Evolutionary conservation across 75 land plant genomes (phyloP), one percentile per base, ranked within the genome.

Genomic region (Pinus albicaulis): DNA sequence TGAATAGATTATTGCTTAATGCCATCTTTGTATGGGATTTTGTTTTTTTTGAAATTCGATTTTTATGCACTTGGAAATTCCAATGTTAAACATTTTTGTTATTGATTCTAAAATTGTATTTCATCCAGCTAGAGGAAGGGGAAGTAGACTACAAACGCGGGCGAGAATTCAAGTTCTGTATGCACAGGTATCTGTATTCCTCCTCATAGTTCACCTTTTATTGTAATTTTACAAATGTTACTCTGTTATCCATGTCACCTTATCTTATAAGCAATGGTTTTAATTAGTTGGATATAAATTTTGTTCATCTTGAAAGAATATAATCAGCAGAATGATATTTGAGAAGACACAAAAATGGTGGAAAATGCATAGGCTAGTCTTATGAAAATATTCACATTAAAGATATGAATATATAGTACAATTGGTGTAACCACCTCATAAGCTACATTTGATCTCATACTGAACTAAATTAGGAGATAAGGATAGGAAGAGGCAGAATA

Each of bases 91-190:
- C 3, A 57, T 52, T 66, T 59, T 13, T 56, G 78, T 63, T 26
- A 41, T 17, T n/a, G 36, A 14, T 58, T 15, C 56, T 3, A 17
- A 22, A 31, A 34, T 41, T 68, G 26, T n/a, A 48, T 2, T 57
- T 5, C 14, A 12, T 66, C 75, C 76, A 93, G 96, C 81, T 93
- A 70, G 98, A 94, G 81, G 98, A 94, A 85, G 98, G 98, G 44
- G 98, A 94, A 80, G 81, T 83, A 53, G 98, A 94, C 80, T 80
- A 74, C 55, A 71, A 75, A 60, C 82, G 96, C 44, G 82, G 96
- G 34, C 84, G 85, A 75, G 95, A 94, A 74, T 94, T 66, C 84
- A 90, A 88, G 77, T 86, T 80, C 72, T 94, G 98, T 60, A 74
- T 92, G 76, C 84, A 87, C 82, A 94, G 81, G 98, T 94, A 85